phyloP scores from a whole-genome alignment of 2,329 filamentous ascomycete species.

The Trichophyton rubrum region DNA sequence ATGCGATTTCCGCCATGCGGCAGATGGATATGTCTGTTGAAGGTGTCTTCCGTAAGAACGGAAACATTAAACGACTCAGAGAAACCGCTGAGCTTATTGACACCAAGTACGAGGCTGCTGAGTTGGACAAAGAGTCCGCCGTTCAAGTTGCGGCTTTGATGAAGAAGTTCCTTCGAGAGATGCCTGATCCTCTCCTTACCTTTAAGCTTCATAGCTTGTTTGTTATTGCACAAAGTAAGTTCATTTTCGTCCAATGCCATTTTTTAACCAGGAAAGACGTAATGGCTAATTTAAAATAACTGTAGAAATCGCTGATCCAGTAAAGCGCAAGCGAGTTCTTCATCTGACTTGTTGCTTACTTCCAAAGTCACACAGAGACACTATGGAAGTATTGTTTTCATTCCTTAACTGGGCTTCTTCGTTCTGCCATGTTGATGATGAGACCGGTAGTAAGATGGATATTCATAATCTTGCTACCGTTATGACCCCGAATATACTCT shows the following conservation, averaged over 20 bases:
- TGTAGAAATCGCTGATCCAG: slow-evolving; percentile 62
- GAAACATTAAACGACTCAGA: slow-evolving; percentile 87
- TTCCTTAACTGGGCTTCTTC: slow-evolving; percentile 97
- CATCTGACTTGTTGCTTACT: slow-evolving; percentile 87
- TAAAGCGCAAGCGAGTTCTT: slow-evolving; percentile 69
- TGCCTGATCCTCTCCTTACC: slow-evolving; percentile 88
- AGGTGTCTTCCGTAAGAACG: slow-evolving; percentile 97
- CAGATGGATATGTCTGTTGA: slow-evolving; percentile 99
- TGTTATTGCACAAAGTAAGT: slow-evolving; percentile 68
- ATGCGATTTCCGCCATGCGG: slow-evolving; percentile 85
- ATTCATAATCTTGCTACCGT: slow-evolving; percentile 94
- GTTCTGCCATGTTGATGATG: slow-evolving; percentile 94
- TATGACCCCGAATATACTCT: slow-evolving; percentile 90
- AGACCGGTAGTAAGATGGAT: slow-evolving; percentile 97
- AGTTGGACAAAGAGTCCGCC: slow-evolving; percentile 76
- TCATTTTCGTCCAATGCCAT: not conserved
- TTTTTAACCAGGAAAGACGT: too few relatives aligned
- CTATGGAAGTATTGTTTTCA: slow-evolving; percentile 84
- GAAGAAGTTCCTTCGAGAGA: slow-evolving; percentile 87
- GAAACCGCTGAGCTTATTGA: slow-evolving; percentile 81
- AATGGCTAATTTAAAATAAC: not conserved
- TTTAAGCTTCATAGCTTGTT: slow-evolving; percentile 89
- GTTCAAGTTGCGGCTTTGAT: slow-evolving; percentile 87
- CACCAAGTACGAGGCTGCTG: slow-evolving; percentile 69
- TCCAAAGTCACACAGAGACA: slow-evolving; percentile 84